phyloP scores from a whole-genome alignment of 2,329 filamentous ascomycete species.

The Xylaria sp. region DNA sequence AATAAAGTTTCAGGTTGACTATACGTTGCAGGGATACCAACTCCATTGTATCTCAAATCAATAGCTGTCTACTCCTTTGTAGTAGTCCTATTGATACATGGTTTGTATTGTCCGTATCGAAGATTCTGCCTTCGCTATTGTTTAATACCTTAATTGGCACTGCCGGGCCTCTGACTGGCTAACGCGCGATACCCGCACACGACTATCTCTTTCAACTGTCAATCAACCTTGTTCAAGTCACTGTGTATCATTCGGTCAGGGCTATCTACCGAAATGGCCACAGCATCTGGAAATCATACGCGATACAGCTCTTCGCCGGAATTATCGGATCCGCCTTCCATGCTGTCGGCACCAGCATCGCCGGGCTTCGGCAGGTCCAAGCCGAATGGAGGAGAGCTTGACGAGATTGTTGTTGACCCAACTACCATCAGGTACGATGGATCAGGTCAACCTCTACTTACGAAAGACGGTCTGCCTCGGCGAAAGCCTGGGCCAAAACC shows the following conservation, averaged over 20 bases:
- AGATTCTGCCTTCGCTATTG: constrained; percentile 1
- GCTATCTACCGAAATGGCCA: constrained; percentile 39
- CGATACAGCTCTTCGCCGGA: constrained; percentile 51
- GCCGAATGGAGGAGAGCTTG: constrained; percentile 44
- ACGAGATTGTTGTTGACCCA: constrained; percentile 51
- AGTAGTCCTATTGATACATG: background rate
- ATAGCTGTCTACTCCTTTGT: background rate
- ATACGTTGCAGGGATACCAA: background rate
- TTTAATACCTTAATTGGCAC: constrained; percentile 22
- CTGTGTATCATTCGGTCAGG: background rate
- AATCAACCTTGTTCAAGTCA: background rate
- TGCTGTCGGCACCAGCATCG: constrained; percentile 48
- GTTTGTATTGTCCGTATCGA: constrained; percentile 10
- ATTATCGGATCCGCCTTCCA: constrained; percentile 50
- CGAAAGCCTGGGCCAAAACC: constrained; percentile 75
- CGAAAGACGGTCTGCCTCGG: constrained; percentile 67
- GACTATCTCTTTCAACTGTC: constrained; percentile 1
- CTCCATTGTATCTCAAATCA: background rate
- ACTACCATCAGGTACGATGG: constrained; percentile 49
- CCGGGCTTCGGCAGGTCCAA: constrained; percentile 45
- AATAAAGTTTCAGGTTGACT: constrained; percentile 1
- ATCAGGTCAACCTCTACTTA: constrained; percentile 58
- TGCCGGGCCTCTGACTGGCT: background rate
- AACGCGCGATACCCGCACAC: background rate
- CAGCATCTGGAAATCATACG: constrained; percentile 42